Base-by-base conservation (phyloP, 768 basidiomycete species). In the Scleroderma citrinum region DNA sequence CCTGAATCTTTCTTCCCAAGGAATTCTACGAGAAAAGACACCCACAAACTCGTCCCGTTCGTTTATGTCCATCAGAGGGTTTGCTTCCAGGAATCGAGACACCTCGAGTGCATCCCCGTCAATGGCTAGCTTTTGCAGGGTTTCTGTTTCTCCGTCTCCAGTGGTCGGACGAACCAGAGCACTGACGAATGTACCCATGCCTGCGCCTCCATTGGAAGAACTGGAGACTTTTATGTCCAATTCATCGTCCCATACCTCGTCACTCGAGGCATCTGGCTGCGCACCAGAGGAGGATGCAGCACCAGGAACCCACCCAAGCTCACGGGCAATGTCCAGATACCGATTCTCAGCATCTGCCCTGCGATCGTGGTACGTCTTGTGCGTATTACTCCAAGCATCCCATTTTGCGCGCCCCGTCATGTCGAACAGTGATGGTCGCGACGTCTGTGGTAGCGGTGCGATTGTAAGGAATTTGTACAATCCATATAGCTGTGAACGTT, bases 371-470 rank as follows among this genome's bases (percentile, higher is more conserved):
- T 82, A 85, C 14, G 63, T 69, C 56, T 77, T 75, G 7, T 76
- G 77, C 11, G 72, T 64, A 12, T 68, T 58, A 42, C 59, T 73
- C 90, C 90, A 92, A 2, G 88, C 86, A 61, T 92, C 87, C 89
- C 89, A 92, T 62, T 92, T 92, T 2, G 88, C 87, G 17, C 87
- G 73, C 14, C 84, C 87, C 2, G 83, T 75, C 66, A 87, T 74
- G 57, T 92, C 88, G 62, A 92, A 87, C 36, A 92, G 69, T 19
- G 81, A 83, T 3, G 90, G 90, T 3, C 85, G 78, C 13, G 80
- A 60, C 26, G 71, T 72, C 34, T 67, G 71, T 12, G 89, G 90
- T 5, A 66, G 63, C 4, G 61, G 56, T 1, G 83, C 75, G 19
- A 81, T 75, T 10, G 83, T 89, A 17, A 89, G 64, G 63, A 71